A percentile compares a stretch with the other conserved stretches of the same genome.
These are phyloP conservation scores for Papiliotrema terrestris DNA, from an alignment of 1,284 basidiomycete genomes.

Conservation along the genomic window DNA sequence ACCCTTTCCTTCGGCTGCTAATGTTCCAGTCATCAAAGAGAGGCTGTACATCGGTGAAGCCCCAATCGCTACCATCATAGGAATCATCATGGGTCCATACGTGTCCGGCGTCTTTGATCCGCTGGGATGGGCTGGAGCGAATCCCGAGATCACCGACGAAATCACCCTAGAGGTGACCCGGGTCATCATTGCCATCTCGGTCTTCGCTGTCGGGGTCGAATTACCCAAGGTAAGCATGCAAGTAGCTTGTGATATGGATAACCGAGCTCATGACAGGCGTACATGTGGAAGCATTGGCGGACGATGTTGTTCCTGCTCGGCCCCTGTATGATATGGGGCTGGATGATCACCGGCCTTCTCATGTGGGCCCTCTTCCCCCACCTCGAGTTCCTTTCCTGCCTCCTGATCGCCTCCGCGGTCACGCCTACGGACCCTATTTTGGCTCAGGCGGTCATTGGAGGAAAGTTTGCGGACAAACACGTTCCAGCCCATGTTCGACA, in stretches of 20 bases:
- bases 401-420: slow-evolving; percentile 88
- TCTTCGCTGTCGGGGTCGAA: slow-evolving; percentile 97
- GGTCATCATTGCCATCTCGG: slow-evolving; percentile 94
- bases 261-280: slow-evolving; percentile 53
- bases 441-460: slow-evolving; percentile 71
- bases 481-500: slow-evolving; percentile 94
- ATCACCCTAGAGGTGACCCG: slow-evolving; percentile 89
- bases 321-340: slow-evolving; percentile 80
- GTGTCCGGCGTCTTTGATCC: slow-evolving; percentile 83
- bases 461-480: slow-evolving; percentile 97
- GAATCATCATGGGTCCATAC: slow-evolving; percentile 87
- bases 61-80: slow-evolving; percentile 89
- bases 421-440: slow-evolving; percentile 88
- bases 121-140: slow-evolving; percentile 65
- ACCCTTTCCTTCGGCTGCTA: slow-evolving; percentile 55
- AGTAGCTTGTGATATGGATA: not conserved
- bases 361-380: slow-evolving; percentile 86
- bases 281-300: slow-evolving; percentile 86
- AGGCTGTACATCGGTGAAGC: slow-evolving; percentile 95
- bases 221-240: slow-evolving; percentile 64
- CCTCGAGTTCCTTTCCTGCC: slow-evolving; percentile 77
- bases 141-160: slow-evolving; percentile 56
- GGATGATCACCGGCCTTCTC: slow-evolving; percentile 80
- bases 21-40: slow-evolving; percentile 64
- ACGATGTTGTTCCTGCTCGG: slow-evolving; percentile 80